A percentile compares a stretch with the other conserved stretches of the same genome.
Evolutionary conservation across 768 basidiomycete species (phyloP).

Genomic region (Rossbeevera mucosa): DNA sequence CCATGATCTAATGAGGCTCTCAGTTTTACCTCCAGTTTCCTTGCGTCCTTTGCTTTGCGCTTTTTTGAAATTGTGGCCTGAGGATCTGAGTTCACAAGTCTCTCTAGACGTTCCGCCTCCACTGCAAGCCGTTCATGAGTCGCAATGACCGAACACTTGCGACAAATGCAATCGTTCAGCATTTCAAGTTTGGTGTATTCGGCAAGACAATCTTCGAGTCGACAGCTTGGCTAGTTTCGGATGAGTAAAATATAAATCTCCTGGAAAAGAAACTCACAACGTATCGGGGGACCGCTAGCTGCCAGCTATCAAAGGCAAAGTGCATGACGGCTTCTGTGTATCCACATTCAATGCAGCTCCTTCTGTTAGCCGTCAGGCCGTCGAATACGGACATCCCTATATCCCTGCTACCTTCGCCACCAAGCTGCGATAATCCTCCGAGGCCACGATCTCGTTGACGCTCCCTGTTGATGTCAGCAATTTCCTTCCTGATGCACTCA

Average conservation of each 20-base stretch:
- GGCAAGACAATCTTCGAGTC: constrained; percentile 76
- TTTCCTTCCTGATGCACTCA: constrained; percentile 84
- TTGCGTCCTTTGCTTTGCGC: constrained; percentile 67
- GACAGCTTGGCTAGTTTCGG: constrained; percentile 50
- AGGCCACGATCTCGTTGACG: constrained; percentile 67
- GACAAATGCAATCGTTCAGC: constrained; percentile 88
- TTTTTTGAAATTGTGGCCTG: constrained; percentile 67
- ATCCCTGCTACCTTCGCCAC: constrained; percentile 28
- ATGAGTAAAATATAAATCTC: constrained; percentile 7
- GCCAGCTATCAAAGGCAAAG: constrained; percentile 83
- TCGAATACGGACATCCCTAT: constrained; percentile 76
- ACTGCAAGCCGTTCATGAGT: constrained; percentile 62
- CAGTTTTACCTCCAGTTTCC: constrained; percentile 58
- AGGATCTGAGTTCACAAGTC: constrained; percentile 25
- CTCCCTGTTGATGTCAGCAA: constrained; percentile 68
- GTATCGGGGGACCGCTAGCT: constrained; percentile 65
- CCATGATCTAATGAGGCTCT: constrained; percentile 64
- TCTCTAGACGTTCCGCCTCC: constrained; percentile 58
- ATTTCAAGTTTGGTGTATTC: constrained; percentile 89
- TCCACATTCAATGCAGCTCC: constrained; percentile 85
- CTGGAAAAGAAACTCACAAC: constrained; percentile 41
- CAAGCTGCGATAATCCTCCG: constrained; percentile 43
- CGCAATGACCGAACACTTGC: constrained; percentile 80
- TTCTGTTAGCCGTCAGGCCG: constrained; percentile 83
- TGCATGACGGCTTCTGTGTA: constrained; percentile 95